Base-by-base conservation (phyloP, 768 basidiomycete genomes). In the Phylloporus rhodoxanthus region DNA sequence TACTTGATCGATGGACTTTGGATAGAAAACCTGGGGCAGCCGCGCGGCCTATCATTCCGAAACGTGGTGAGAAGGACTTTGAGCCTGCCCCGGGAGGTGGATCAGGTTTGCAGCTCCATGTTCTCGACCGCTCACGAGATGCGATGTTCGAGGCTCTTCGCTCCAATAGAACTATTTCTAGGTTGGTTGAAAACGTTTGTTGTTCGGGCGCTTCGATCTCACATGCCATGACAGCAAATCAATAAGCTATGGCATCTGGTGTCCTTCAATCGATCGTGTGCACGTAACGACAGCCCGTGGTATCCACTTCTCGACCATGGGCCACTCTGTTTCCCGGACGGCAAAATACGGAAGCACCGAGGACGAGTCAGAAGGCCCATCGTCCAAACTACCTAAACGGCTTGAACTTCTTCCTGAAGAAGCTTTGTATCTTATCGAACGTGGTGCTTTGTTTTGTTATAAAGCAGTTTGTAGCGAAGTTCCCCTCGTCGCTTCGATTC, bases 51-150 rank as follows among this genome's bases (percentile, higher is more conserved):
- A 73, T 87, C 6, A 94, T 99, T 44, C 96, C 96, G 6, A 94
- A 90, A 67, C 81, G 96, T 23, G 96, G 96, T 2, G 96, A 98
- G 68, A 98, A 99, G 64, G 94, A 98, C 56, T 98, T 92, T 57
- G 95, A 98, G 64, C 96, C 96, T 2, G 73, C 74, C 57, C 60
- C 71, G 19, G 73, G 72, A 8, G 63, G 79, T 9, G 87, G 85
- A 6, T 85, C 89, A 10, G 80, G 79, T 11, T 71, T 91, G 11
- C 96, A 98, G 61, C 69, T 81, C 23, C 85, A 91, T 69, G 79
- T 90, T 52, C 76, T 98, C 19, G 84, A 89, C 47, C 77, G 83
- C 26, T 79, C 91, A 40, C 72, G 95, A 47, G 71, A 77, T 43
- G 96, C 95, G 2, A 91, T 98, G 86, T 85, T 95, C 49, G 81